phyloP scores from a whole-genome alignment of 495 filamentous ascomycete species.

The Neurospora sublineolata region DNA sequence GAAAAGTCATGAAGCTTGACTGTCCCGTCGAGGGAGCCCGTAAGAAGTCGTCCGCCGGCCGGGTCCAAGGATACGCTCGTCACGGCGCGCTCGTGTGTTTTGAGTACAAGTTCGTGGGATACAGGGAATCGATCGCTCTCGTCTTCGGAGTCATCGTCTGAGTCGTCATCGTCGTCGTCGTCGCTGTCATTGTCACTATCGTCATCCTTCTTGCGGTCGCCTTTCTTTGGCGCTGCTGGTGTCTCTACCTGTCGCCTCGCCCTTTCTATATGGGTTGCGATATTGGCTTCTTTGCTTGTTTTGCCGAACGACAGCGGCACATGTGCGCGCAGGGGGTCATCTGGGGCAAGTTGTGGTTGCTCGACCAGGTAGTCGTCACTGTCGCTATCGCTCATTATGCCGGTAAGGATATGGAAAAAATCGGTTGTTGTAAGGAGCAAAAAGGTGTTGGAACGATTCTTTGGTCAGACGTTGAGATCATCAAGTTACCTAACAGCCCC shows the following conservation, averaged over 20 bases:
- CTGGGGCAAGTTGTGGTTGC: slow-evolving; percentile 34
- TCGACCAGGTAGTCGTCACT: slow-evolving; percentile 52
- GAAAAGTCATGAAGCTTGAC: slow-evolving; percentile 91
- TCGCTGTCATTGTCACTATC: slow-evolving; percentile 33
- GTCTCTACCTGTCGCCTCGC: slow-evolving; percentile 48
- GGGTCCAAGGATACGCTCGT: slow-evolving; percentile 77
- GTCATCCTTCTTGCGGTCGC: slow-evolving; percentile 11
- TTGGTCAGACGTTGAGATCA: background rate
- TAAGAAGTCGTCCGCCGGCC: slow-evolving; percentile 72
- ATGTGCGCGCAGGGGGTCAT: slow-evolving; percentile 74
- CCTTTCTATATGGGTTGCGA: slow-evolving; percentile 67
- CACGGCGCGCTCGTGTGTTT: slow-evolving; percentile 82
- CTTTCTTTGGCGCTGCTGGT: slow-evolving; percentile 20
- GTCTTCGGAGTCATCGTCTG: slow-evolving; percentile 50
- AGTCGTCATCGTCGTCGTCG: slow-evolving; percentile 42
- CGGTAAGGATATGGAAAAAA: background rate
- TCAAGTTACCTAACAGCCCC: background rate
- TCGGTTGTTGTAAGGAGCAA: background rate
- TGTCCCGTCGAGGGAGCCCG: slow-evolving; percentile 80
- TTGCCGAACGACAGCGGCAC: slow-evolving; percentile 82
- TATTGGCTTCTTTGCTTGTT: slow-evolving; percentile 57
- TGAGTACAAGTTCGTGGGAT: slow-evolving; percentile 83
- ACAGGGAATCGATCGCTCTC: slow-evolving; percentile 87
- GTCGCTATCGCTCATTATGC: slow-evolving; percentile 46
- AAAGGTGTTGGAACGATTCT: background rate